A percentile compares a stretch with the other conserved stretches of the same genome.
Evolutionary conservation across 768 basidiomycete species (phyloP).

Genomic region (Russula abietina): DNA sequence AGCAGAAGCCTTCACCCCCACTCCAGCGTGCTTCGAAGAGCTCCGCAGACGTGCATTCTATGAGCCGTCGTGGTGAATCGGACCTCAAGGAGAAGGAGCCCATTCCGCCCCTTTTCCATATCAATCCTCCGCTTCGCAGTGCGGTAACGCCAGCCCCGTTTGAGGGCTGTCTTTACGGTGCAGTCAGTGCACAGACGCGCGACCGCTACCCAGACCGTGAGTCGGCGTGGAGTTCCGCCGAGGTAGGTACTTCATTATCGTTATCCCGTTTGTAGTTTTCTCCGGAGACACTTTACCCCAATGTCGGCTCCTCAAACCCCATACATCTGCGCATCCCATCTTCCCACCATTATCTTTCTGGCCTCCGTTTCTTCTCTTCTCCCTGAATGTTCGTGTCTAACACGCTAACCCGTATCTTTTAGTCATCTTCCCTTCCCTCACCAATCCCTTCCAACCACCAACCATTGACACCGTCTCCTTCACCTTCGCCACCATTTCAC

Average conservation of each 20-base stretch:
- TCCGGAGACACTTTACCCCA: background rate
- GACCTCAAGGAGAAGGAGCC: constrained; percentile 27
- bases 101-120: background rate
- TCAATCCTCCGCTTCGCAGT: constrained; percentile 40
- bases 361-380: background rate
- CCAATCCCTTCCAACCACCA: constrained; percentile 19
- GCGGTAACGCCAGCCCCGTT: constrained; percentile 48
- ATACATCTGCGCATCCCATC: background rate
- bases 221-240: constrained; percentile 23
- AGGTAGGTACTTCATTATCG: constrained; percentile 12
- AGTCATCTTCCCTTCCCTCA: constrained; percentile 21
- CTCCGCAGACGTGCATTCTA: constrained; percentile 23
- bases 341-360: background rate
- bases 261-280: background rate
- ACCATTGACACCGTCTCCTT: constrained; percentile 21
- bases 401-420: background rate
- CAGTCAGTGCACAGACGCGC: constrained; percentile 27
- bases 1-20: constrained; percentile 14
- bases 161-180: constrained; percentile 43
- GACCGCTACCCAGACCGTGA: constrained; percentile 21
- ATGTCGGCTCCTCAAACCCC: background rate
- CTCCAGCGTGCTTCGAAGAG: constrained; percentile 19
- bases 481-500: constrained; percentile 23
- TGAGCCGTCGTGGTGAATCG: constrained; percentile 18
- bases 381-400: background rate